Base-by-base conservation (phyloP, 2,329 filamentous ascomycete genomes). In the Neonectria neomacrospora region DNA sequence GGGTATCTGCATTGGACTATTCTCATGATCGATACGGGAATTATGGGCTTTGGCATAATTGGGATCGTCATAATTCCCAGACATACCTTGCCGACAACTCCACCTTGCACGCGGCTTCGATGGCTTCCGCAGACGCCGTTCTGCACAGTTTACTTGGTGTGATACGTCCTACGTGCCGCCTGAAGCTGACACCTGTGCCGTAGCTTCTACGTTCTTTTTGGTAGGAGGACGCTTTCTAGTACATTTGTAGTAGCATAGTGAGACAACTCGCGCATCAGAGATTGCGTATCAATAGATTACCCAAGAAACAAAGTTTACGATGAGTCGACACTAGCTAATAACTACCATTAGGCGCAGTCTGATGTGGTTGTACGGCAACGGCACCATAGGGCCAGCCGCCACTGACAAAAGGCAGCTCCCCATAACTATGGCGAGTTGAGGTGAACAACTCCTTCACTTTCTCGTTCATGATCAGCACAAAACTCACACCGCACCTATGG, bases 11-110 rank as follows among this genome's bases (percentile, higher is more conserved):
- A 71, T 42, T 73, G 69, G 69, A 63, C 71, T 12, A 64, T 54
- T 16, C 70, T 67, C 3, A 68, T 67, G 51, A 63, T 74, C 9
- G 80, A 78, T 0, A 83, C 80, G 0, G 70, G 75, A 0, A 70
- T 85, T 28, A 75, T 85, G 47, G 83, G 83, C 1, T 64, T 79
- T 6, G 79, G 78, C 1, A 76, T 79, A 52, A 71, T 81, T 39
- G 71, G 72, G 5, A 74, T 78, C 11, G 79, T 80, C 59, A 85
- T 86, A 80, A 79, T 80, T 78, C 83, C 3, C 81, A 84, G 51
- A 86, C 68, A 11, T 74, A 74, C 26, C 58, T 74, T 3, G 64
- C 73, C 11, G 72, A 74, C 23, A 65, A 63, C 10, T 74, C 63
- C 51, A 65, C 67, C 10, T 18, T 58, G 7, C 58, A 74, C 39